Evolutionary conservation across 768 basidiomycete genomes (phyloP).

Genomic region (Mycena leptocephala): DNA sequence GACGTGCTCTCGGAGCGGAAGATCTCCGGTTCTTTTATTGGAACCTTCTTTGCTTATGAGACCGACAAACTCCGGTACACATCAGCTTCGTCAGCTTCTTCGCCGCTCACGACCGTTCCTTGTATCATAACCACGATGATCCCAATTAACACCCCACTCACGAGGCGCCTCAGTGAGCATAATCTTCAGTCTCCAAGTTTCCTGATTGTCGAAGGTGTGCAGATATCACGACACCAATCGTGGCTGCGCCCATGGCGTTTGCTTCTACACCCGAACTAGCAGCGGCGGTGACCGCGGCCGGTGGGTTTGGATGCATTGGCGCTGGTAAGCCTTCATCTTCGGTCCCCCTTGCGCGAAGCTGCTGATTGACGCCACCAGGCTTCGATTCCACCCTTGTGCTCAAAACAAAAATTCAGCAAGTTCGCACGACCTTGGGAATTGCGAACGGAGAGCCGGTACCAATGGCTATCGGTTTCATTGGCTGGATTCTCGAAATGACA

Average conservation of each 20-base stretch:
- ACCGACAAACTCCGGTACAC: too few species aligned
- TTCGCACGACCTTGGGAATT: conserved; percentile 52
- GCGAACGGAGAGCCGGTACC: conserved; percentile 56
- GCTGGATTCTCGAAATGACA: conserved; percentile 69
- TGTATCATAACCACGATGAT: too few species aligned
- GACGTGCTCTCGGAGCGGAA: too few species aligned
- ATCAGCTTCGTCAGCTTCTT: too few species aligned
- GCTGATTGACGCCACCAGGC: too few species aligned
- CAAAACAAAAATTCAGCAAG: conserved; percentile 57
- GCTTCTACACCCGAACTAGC: conserved; percentile 53
- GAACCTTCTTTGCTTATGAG: too few species aligned
- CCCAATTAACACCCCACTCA: conserved; percentile 50
- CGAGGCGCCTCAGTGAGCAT: conserved; percentile 55
- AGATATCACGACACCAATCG: conserved; percentile 68
- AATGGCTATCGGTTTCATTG: conserved; percentile 72
- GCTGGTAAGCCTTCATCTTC: conserved; percentile 56
- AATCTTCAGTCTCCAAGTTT: not conserved
- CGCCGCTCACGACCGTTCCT: too few species aligned
- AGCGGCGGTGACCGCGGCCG: conserved; percentile 65
- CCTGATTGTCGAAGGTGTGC: not conserved
- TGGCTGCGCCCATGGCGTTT: conserved; percentile 73
- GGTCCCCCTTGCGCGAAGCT: conserved; percentile 4
- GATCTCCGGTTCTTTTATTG: too few species aligned
- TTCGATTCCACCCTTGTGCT: conserved; percentile 54
- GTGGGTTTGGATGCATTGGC: conserved; percentile 72